These are phyloP conservation scores for Prunus padus DNA, from an alignment of 306 rosid genomes.

Conservation along the genomic window DNA sequence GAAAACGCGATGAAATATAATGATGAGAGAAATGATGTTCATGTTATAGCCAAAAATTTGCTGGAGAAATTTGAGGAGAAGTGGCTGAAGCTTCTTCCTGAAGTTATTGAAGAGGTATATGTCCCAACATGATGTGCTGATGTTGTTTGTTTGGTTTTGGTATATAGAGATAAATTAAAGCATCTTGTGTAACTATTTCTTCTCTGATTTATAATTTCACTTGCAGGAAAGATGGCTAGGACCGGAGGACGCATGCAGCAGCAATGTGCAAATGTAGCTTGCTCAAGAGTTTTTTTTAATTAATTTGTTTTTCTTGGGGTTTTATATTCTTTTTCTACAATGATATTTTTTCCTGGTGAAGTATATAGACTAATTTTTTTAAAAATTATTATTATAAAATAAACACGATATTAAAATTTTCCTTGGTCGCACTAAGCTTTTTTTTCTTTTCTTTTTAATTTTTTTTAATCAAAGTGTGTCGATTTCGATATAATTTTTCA, in stretches of 20 bases:
- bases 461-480: no score
- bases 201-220: constrained; percentile 17
- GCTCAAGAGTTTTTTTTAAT: constrained; percentile 48
- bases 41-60: constrained; percentile 85
- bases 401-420: constrained; percentile 1
- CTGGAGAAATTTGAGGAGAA: constrained; percentile 82
- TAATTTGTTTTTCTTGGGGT: constrained; percentile 16
- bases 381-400: no score
- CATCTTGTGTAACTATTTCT: constrained; percentile 4
- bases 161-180: not conserved
- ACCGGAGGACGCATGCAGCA: constrained; percentile 74
- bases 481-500: no score
- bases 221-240: constrained; percentile 75
- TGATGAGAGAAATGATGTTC: constrained; percentile 81
- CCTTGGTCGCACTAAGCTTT: not conserved
- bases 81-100: constrained; percentile 84
- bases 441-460: no score
- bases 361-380: no score
- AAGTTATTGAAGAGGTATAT: constrained; percentile 79
- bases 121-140: constrained; percentile 2
- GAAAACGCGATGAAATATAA: constrained; percentile 89
- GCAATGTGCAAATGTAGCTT: constrained; percentile 55
- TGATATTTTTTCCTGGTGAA: no score
- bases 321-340: not conserved
- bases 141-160: constrained; percentile 9